These are phyloP conservation scores for Ligustrum vulgare DNA, from an alignment of 257 asterid genomes.

Conservation along the genomic window DNA sequence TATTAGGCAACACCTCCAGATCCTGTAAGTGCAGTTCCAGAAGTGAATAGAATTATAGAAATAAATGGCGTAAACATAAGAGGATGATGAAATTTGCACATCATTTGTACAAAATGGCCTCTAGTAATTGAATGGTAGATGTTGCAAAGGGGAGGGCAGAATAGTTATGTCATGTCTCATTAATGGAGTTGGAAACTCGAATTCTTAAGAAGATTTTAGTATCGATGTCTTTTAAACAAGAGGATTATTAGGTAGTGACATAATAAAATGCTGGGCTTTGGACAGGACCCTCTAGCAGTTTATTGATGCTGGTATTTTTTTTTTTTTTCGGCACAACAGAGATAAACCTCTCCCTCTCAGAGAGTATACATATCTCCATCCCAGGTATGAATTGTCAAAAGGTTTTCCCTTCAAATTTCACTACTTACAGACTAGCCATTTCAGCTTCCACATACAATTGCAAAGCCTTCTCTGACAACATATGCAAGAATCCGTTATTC, in stretches of 20 bases:
- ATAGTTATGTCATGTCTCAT: no score
- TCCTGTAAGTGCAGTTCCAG: conserved; percentile 33
- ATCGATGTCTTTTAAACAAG: neutral
- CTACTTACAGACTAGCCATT: neutral
- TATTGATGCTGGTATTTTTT: no score
- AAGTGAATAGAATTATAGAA: neutral
- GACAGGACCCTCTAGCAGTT: neutral
- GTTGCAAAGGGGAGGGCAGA: no score
- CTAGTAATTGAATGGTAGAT: neutral
- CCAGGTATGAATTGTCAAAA: conserved; percentile 13
- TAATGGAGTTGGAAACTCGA: neutral
- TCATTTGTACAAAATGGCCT: neutral
- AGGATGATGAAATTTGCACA: no score
- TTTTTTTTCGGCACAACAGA: no score
- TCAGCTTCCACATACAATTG: conserved; percentile 34
- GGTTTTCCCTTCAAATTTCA: neutral
- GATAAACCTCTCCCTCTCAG: neutral
- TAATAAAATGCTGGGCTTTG: neutral
- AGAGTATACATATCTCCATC: neutral
- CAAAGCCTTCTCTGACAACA: conserved; percentile 45
- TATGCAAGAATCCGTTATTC: conserved; percentile 49
- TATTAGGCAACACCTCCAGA: conserved; percentile 38
- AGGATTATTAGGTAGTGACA: neutral
- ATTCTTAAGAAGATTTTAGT: neutral
- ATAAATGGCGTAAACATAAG: neutral